Evolutionary conservation across 2,329 filamentous ascomycete species (phyloP).

Genomic region (Graphilbum ipis-grandicollis): DNA sequence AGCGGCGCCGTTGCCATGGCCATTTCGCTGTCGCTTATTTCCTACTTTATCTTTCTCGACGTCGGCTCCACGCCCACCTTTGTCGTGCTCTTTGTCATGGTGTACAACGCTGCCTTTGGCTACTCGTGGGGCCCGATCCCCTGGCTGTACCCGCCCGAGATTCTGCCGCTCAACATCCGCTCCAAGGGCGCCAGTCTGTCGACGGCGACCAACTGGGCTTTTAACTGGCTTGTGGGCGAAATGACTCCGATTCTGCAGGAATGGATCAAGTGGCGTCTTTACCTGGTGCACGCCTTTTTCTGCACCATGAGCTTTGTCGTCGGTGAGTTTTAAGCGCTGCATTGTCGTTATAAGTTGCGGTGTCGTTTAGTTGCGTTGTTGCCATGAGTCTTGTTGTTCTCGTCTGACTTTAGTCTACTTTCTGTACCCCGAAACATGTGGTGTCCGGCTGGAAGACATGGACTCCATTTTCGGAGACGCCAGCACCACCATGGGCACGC

Average conservation of each 20-base stretch:
- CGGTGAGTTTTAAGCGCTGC: conserved; percentile 63
- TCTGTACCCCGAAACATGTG: conserved; percentile 91
- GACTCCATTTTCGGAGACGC: conserved; percentile 86
- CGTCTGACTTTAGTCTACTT: conserved; percentile 99
- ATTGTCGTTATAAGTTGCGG: no score
- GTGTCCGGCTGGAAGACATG: conserved; percentile 93
- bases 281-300: conserved; percentile 91
- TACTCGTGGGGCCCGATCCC: conserved; percentile 93
- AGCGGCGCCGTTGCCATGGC: conserved; percentile 83
- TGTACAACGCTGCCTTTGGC: conserved; percentile 95
- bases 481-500: conserved; percentile 63
- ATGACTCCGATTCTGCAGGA: conserved; percentile 89
- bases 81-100: conserved; percentile 91
- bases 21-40: conserved; percentile 72
- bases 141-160: conserved; percentile 98
- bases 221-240: conserved; percentile 93
- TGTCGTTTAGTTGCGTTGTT: no score
- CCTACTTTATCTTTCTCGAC: conserved; percentile 88
- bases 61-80: conserved; percentile 60
- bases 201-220: conserved; percentile 94
- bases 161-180: conserved; percentile 85
- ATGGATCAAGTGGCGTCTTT: conserved; percentile 82
- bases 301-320: conserved; percentile 90
- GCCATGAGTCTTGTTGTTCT: no score
- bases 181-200: conserved; percentile 94